Conservation (phyloP, 1,139 yeast species). For the Saccharomyces pastorianus region DNA sequence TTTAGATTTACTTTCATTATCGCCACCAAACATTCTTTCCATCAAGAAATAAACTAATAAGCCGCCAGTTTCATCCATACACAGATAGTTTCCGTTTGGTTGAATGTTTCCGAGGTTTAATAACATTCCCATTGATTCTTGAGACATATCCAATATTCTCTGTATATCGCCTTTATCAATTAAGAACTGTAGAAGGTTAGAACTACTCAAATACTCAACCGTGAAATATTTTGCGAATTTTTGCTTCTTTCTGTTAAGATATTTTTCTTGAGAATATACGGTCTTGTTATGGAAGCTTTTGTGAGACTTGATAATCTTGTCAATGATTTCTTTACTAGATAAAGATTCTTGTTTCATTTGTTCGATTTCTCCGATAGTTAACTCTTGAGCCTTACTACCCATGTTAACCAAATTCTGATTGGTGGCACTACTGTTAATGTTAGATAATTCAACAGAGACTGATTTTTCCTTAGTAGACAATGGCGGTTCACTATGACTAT, state of each 20-base stretch:
- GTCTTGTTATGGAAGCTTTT: conserved; percentile 85
- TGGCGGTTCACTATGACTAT: conserved; percentile 22
- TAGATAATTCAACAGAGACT: conserved; percentile 21
- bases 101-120: conserved; percentile 71
- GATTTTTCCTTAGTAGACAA: conserved; percentile 26
- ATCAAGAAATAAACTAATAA: conserved; percentile 71
- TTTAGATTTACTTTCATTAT: conserved; percentile 8
- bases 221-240: conserved; percentile 83
- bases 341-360: conserved; percentile 61
- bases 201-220: conserved; percentile 67
- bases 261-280: conserved; percentile 81
- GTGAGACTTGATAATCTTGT: conserved; percentile 77
- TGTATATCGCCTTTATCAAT: conserved; percentile 64
- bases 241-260: conserved; percentile 81
- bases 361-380: conserved; percentile 72
- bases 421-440: conserved; percentile 44
- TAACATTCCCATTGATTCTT: conserved; percentile 71
- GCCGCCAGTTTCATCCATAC: conserved; percentile 90
- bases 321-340: conserved; percentile 75
- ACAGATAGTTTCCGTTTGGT: conserved; percentile 83
- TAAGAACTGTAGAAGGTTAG: conserved; percentile 67
- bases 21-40: conserved; percentile 77
- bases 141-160: conserved; percentile 72
- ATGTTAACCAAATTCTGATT: conserved; percentile 66
- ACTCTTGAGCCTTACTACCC: conserved; percentile 68